phyloP scores from a whole-genome alignment of 805 yeast species.

The Barnettozyma pratensis region DNA sequence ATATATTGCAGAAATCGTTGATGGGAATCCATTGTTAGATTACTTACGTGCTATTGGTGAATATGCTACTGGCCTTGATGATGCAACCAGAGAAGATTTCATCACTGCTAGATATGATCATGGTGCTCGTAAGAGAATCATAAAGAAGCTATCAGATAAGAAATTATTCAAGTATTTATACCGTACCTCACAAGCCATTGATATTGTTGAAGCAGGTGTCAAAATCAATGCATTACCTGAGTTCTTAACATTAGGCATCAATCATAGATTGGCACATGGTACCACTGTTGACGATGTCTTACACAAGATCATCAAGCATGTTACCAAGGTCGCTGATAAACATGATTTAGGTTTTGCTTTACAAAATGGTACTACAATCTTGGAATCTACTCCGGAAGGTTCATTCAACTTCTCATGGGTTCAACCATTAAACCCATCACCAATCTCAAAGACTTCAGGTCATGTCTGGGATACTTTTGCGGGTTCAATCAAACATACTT shows the following conservation, averaged over 20 bases:
- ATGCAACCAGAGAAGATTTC: constrained; percentile 16
- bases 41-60: constrained; percentile 30
- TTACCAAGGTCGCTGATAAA: constrained; percentile 39
- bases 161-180: constrained; percentile 34
- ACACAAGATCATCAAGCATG: constrained; percentile 34
- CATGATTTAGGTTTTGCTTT: constrained; percentile 43
- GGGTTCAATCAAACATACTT: constrained; percentile 49
- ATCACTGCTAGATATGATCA: constrained; percentile 32
- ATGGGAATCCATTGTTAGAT: constrained; percentile 53
- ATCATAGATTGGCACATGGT: constrained; percentile 59
- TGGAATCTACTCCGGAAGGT: constrained; percentile 39
- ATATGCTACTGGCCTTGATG: constrained; percentile 7
- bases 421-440: constrained; percentile 42
- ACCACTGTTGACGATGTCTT: constrained; percentile 35
- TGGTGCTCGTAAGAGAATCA: constrained; percentile 31
- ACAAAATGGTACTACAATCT: constrained; percentile 4
- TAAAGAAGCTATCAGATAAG: neutral
- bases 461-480: constrained; percentile 52
- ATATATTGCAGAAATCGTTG: constrained; percentile 35
- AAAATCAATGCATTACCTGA: constrained; percentile 75
- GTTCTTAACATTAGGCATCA: constrained; percentile 43
- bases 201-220: constrained; percentile 61
- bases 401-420: constrained; percentile 36
- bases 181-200: constrained; percentile 64
- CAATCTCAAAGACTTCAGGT: constrained; percentile 40